phyloP scores from a whole-genome alignment of 2,329 filamentous ascomycete species.

The Graphium sp. region DNA sequence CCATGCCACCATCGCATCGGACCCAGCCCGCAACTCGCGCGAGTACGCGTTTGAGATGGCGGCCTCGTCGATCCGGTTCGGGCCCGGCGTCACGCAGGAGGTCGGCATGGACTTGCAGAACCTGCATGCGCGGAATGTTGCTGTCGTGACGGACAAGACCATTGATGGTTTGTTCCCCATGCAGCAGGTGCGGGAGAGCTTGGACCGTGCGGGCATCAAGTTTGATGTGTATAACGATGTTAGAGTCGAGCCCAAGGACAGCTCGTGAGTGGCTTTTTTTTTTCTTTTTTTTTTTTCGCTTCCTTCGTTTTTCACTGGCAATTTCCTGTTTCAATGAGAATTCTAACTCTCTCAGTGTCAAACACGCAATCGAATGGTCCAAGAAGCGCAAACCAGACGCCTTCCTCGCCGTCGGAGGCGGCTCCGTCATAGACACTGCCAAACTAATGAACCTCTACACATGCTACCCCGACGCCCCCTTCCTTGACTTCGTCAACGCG shows the following conservation, averaged over 20 bases:
- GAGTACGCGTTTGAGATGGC: conserved; percentile 99
- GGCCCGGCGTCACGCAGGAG: conserved; percentile 82
- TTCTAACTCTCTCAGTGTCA: too few relatives aligned
- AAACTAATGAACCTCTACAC: conserved; percentile 98
- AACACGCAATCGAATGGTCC: conserved; percentile 74
- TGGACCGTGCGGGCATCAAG: conserved; percentile 61
- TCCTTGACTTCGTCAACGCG: conserved; percentile 95
- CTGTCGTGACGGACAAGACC: conserved; percentile 78
- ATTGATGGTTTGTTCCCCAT: conserved; percentile 76
- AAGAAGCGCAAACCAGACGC: conserved; percentile 72
- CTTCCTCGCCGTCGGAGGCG: conserved; percentile 81
- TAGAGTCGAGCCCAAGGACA: conserved; percentile 85
- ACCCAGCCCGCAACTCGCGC: conserved; percentile 26
- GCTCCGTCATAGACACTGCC: conserved; percentile 93
- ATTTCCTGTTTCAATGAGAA: conserved; percentile 2
- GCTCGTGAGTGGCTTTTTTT: conserved; percentile 52
- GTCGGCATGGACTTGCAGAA: conserved; percentile 97
- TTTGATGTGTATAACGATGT: conserved; percentile 72
- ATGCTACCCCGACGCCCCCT: conserved; percentile 78
- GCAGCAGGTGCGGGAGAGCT: conserved; percentile 69
- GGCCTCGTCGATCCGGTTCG: conserved; percentile 84
- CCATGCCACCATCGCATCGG: conserved; percentile 54
- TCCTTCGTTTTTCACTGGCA: not conserved
- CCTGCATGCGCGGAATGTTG: conserved; percentile 70
- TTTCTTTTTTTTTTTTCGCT: conserved; percentile 2